These are phyloP conservation scores for Colletotrichum sp. DNA, from an alignment of 2,329 filamentous ascomycete genomes.

Conservation along the genomic window DNA sequence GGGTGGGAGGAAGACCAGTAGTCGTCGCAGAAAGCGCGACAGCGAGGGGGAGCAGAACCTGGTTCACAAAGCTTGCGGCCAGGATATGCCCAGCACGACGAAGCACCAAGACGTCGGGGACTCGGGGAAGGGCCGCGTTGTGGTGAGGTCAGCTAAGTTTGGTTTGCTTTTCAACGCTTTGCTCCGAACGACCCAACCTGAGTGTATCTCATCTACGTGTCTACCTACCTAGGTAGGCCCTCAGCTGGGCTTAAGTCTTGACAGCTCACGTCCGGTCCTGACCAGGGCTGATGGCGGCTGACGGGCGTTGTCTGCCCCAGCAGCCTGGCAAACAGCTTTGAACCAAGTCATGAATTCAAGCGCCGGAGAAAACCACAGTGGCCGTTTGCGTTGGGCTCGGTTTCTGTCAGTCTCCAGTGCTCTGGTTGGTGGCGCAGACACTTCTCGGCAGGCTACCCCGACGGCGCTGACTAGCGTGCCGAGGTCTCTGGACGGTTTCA, in stretches of 20 bases:
- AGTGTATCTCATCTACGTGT: no score
- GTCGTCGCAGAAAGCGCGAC: constrained; percentile 2
- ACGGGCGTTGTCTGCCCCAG: neutral
- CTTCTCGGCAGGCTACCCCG: neutral
- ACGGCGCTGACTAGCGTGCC: neutral
- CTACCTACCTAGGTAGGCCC: neutral
- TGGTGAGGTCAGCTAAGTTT: neutral
- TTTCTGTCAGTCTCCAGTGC: neutral
- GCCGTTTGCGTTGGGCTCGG: constrained; percentile 1
- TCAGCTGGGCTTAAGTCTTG: neutral
- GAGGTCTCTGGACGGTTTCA: constrained; percentile 8
- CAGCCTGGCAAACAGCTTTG: neutral
- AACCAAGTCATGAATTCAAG: neutral
- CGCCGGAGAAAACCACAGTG: neutral
- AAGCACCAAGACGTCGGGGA: neutral
- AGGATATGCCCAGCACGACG: neutral
- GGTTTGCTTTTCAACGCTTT: neutral
- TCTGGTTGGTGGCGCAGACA: neutral
- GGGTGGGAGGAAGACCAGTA: neutral
- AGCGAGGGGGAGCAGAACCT: neutral
- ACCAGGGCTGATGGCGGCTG: neutral
- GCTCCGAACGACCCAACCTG: neutral
- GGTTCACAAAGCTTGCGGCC: neutral
- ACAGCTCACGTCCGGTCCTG: neutral
- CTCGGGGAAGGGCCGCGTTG: neutral